Base-by-base conservation (phyloP, 23 red algal species). In the Gracilariopsis chorda region DNA sequence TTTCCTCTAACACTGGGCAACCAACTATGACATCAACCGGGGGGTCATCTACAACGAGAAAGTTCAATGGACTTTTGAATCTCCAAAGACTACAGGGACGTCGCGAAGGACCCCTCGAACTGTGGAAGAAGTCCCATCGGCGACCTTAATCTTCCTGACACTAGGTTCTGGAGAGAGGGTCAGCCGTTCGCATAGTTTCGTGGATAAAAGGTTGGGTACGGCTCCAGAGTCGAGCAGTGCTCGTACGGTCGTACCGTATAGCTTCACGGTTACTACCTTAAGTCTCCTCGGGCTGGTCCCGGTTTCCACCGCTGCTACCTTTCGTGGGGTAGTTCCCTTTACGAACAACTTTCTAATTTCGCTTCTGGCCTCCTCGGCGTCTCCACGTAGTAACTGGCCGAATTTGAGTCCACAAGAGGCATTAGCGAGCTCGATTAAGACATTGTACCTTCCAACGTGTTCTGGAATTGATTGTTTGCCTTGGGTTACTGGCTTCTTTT, bases 361-460 rank as follows among this genome's bases (percentile, higher is more conserved):
- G 39, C 30, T 85, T 12, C 1, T 70, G 2, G 59, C 59, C 19
- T 85, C 59, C 29, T 70, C 59, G 11, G 59, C 55, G 28, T 85
- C 80, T 2, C 80, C 59, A 28, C 80, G 80, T 2, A 85, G 57
- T 20, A 85, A 39, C 45, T 85, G 62, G 5, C 80, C 20, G 30
- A 85, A 55, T 14, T 13, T 52, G 2, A 85, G 36, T 16, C 45
- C 27, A n/a, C 30, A 48, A 2, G 59, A 25, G 42, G 56, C 59
- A 4, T 2, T 29, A 2, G 7, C 9, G 1, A 85, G 45, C 37
- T 70, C 45, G 0, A 28, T 27, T 19, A 85, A 19, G 12, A 85
- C 1, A 59, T 85, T 70, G 45, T 85, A 69, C 59, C 68, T 85
- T 4, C 56, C 44, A 3, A 51, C 57, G 20, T 85, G 41, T 10